Evolutionary conservation across 208 protist genomes (phyloP), one percentile per base, ranked within the genome.

Genomic region (Trypanosoma avium): DNA sequence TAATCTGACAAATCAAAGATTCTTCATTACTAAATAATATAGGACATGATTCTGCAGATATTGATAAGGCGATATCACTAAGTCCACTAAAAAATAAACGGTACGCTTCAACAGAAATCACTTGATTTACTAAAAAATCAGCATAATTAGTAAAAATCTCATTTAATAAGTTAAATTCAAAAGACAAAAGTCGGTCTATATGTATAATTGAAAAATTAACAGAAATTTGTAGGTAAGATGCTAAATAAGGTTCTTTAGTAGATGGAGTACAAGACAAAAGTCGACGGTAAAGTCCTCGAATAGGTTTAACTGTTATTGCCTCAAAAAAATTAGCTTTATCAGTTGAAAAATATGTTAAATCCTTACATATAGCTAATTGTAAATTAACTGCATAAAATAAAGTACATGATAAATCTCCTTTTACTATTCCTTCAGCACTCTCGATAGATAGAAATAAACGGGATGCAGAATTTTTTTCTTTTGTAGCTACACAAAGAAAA

Each of bases 81-180:
- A 81, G 78, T 46, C 61, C 79, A 75, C 79, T 86, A 58, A 85
- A 83, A 66, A 92, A 86, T 15, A 67, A 61, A 22, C 70, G 61
- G 53, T 85, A 86, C 35, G 67, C 62, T 19, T 76, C 33, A n/a
- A 62, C 68, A n/a, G 81, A 73, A 33, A 86, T 24, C 12, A 82
- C 32, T 35, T 82, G 69, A 4, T 79, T 67, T n/a, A 73, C 53
- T 10, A 73, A 17, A 60, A 85, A 84, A 27, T 6, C 10, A 43
- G 67, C 47, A 12, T 77, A 27, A 17, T 48, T 52, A 3, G 15
- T 26, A 0, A 73, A 43, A 0, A 79, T 50, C 24, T 49, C 38
- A 15, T 21, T 49, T 0, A 87, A 29, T 0, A 57, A 30, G 10
- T 45, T 58, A 7, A 73, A 61, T 10, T 70, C 60, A 6, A 76